Conservation (phyloP, 1,284 basidiomycete genomes). For the Inonotus hispidus region DNA sequence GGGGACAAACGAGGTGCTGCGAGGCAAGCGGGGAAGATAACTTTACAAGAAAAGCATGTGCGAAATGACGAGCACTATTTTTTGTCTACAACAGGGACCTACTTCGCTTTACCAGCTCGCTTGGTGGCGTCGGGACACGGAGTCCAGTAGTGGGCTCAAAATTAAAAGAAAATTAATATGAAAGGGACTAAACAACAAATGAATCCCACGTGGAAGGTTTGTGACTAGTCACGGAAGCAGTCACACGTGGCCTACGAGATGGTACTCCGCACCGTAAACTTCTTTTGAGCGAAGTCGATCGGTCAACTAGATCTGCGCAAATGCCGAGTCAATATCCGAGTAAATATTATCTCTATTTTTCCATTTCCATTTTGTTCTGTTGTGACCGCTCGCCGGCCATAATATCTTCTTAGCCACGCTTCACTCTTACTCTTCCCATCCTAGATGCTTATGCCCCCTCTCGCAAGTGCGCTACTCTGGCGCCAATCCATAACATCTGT, state of each 20-base stretch:
- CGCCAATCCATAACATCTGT: slow-evolving; percentile 8
- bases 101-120: background rate
- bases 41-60: background rate
- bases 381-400: background rate
- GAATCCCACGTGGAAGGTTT: background rate
- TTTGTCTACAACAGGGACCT: background rate
- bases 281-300: slow-evolving; percentile 5
- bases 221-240: slow-evolving; percentile 1
- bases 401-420: slow-evolving; percentile 8
- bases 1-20: background rate
- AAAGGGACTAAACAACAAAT: background rate
- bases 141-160: background rate
- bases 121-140: background rate
- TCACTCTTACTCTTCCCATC: slow-evolving; percentile 3
- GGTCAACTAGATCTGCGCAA: background rate
- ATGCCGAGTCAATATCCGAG: slow-evolving; percentile 1
- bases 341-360: slow-evolving; percentile 3
- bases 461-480: slow-evolving; percentile 13
- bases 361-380: slow-evolving; percentile 6
- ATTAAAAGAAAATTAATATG: background rate
- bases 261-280: background rate
- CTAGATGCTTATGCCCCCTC: slow-evolving; percentile 17
- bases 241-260: background rate
- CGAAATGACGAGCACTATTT: background rate
- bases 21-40: background rate